Evolutionary conservation across 2,329 filamentous ascomycete species (phyloP).

Genomic region (Mycosphaerella arachidis): DNA sequence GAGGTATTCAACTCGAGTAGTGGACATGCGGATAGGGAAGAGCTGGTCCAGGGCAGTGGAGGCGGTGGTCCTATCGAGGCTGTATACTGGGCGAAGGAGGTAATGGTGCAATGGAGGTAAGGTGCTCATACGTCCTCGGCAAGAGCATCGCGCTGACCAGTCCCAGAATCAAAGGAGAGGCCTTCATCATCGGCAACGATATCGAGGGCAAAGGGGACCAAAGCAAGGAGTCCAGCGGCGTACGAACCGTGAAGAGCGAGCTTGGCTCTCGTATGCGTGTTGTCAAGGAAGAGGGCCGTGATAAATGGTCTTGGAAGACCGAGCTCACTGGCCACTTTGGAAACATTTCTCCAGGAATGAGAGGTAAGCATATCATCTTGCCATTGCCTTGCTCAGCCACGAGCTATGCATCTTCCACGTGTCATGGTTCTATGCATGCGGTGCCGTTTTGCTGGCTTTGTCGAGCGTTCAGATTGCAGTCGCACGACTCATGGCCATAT

Average conservation of each 20-base stretch:
- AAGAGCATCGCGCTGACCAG: background rate
- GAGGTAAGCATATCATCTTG: slow-evolving; percentile 47
- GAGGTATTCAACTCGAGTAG: slow-evolving; percentile 59
- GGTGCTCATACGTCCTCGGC: background rate
- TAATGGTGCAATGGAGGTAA: slow-evolving; percentile 72
- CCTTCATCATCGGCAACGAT: slow-evolving; percentile 70
- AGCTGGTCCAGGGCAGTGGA: slow-evolving; percentile 48
- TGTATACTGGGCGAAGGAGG: slow-evolving; percentile 71
- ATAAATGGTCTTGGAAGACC: slow-evolving; percentile 68
- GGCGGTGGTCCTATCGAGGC: slow-evolving; percentile 73
- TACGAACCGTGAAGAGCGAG: slow-evolving; percentile 55
- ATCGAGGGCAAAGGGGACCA: slow-evolving; percentile 48
- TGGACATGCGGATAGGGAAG: slow-evolving; percentile 43
- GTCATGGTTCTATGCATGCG: background rate
- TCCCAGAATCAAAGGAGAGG: slow-evolving; percentile 59
- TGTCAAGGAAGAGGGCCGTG: slow-evolving; percentile 41
- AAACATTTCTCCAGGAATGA: slow-evolving; percentile 75
- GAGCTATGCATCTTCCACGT: background rate
- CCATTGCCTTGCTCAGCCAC: background rate
- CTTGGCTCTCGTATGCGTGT: slow-evolving; percentile 61
- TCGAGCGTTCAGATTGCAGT: background rate
- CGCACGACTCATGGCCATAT: background rate
- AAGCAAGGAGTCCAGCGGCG: slow-evolving; percentile 46
- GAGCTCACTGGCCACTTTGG: slow-evolving; percentile 88
- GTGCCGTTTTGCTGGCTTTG: background rate